phyloP scores from a whole-genome alignment of 1,284 basidiomycete species.

The Fomitopsis schrenkii region DNA sequence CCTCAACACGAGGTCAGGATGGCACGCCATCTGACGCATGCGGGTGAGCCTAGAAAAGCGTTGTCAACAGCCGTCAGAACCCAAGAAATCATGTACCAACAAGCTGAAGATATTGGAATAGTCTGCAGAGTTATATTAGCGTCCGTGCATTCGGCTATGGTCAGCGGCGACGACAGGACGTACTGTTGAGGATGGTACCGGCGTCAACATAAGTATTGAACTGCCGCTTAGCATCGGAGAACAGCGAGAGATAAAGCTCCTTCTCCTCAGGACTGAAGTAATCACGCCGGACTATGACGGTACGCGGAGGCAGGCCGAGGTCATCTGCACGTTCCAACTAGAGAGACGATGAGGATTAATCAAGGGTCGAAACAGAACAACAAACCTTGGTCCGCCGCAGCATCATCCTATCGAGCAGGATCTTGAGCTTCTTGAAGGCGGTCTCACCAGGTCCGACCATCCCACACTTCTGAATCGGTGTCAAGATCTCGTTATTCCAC shows the following conservation, averaged over 20 bases:
- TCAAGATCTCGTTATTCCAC: conserved; percentile 93
- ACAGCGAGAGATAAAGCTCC: conserved; percentile 91
- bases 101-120: conserved; percentile 94
- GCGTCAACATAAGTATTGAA: conserved; percentile 90
- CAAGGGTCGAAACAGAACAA: neutral
- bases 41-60: conserved; percentile 72
- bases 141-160: neutral
- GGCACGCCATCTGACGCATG: conserved; percentile 96
- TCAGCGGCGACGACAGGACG: conserved; percentile 26
- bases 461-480: conserved; percentile 86
- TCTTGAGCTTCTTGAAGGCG: conserved; percentile 89
- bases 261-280: conserved; percentile 97
- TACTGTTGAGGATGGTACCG: conserved; percentile 91
- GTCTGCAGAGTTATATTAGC: conserved; percentile 43
- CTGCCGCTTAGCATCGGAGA: conserved; percentile 89
- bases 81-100: conserved; percentile 33
- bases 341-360: neutral
- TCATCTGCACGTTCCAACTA: conserved; percentile 96
- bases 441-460: conserved; percentile 69
- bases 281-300: conserved; percentile 85
- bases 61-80: conserved; percentile 83
- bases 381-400: conserved; percentile 77
- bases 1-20: conserved; percentile 92
- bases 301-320: conserved; percentile 94
- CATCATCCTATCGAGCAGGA: conserved; percentile 95